Conservation (phyloP, 495 filamentous ascomycete species). For the Penicillium egyptiacum region DNA sequence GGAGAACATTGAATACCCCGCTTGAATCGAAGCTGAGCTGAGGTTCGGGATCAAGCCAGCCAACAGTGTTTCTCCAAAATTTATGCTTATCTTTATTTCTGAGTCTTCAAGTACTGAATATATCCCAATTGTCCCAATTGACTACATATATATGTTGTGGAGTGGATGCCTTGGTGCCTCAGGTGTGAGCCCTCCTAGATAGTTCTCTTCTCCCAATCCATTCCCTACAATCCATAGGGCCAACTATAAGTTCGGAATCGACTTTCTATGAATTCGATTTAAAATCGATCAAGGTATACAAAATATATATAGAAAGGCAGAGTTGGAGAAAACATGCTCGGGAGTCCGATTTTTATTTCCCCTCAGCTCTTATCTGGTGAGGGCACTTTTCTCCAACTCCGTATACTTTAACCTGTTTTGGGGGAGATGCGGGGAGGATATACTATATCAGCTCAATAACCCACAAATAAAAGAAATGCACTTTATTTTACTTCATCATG, state of each 20-base stretch:
- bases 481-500: slow-evolving; percentile 15
- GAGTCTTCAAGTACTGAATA: neutral
- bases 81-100: neutral
- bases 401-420: slow-evolving; percentile 1
- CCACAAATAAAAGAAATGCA: neutral
- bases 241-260: no score
- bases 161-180: neutral
- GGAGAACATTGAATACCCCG: slow-evolving; percentile 10
- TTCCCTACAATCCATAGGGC: no score
- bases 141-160: neutral
- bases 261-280: no score
- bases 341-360: slow-evolving; percentile 2
- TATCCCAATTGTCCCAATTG: neutral
- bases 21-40: neutral
- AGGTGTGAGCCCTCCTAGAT: no score
- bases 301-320: neutral
- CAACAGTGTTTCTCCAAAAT: neutral
- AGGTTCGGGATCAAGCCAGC: neutral
- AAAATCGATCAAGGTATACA: no score
- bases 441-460: slow-evolving; percentile 1
- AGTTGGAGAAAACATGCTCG: slow-evolving; percentile 4
- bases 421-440: slow-evolving; percentile 7
- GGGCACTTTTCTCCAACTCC: slow-evolving; percentile 8
- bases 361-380: neutral
- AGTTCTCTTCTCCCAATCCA: no score